Evolutionary conservation across 345 rosid species (phyloP).

Genomic region (Schrenkiella parvula): DNA sequence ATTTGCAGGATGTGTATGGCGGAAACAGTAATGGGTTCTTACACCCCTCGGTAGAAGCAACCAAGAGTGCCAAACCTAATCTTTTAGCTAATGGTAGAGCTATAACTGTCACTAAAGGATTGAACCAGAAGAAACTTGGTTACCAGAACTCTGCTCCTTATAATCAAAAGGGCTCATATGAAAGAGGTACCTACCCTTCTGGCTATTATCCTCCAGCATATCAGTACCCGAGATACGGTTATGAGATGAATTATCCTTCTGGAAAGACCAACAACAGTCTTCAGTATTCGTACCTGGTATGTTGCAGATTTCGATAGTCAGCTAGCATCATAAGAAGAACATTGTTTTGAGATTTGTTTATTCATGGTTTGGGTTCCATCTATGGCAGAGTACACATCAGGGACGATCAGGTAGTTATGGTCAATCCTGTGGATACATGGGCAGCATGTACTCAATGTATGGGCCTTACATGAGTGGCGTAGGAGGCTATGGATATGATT

Average conservation of each 20-base stretch:
- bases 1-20: constrained; percentile 1
- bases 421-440: constrained; percentile 49
- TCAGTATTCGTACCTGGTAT: constrained; percentile 39
- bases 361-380: not conserved
- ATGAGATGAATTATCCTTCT: constrained; percentile 44
- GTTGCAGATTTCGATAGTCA: not conserved
- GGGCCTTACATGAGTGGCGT: constrained; percentile 42
- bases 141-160: constrained; percentile 39
- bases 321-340: not conserved
- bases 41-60: not conserved
- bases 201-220: constrained; percentile 36
- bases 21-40: not conserved
- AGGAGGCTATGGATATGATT: constrained; percentile 46
- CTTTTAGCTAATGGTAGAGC: not conserved
- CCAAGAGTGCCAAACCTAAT: not conserved
- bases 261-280: constrained; percentile 45
- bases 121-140: constrained; percentile 32
- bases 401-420: constrained; percentile 41
- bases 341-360: not conserved
- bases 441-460: constrained; percentile 48
- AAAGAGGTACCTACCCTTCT: constrained; percentile 35
- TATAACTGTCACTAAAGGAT: not conserved
- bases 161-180: constrained; percentile 39
- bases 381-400: constrained; percentile 37
- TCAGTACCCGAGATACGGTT: constrained; percentile 51